Evolutionary conservation across 257 asterid species (phyloP), one percentile per base, ranked within the genome.

Genomic region (Striga asiatica): DNA sequence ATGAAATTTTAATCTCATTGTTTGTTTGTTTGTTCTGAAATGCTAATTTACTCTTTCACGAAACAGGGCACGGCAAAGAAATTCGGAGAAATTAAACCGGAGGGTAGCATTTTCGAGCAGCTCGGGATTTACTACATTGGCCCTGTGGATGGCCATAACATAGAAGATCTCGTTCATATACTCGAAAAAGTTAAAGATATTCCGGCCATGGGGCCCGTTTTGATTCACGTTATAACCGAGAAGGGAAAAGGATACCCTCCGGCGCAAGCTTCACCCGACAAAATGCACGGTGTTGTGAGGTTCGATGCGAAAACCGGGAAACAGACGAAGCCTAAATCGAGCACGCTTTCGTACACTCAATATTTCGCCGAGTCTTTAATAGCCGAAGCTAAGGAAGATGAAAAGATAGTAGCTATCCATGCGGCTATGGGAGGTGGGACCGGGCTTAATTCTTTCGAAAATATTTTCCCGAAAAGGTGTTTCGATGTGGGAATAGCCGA

Each of bases 371-470:
- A 74, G 57, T 51, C 81, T n/a, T 51, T 79, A 16, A 64, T 71
- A 27, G 71, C 77, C 7, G 81, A 79, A 74, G 83, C 83, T 0
- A 77, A 71, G 68, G 24, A 47, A 20, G 87, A 79, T 37, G 69
- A 74, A 0, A 67, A 61, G 50, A 61, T 79, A 18, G 72, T 79
- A 20, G 87, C 87, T 0, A 60, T 79, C 8, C 87, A 76, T 46
- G 87, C 83, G 0, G 87, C 87, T 5, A 79, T 76, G 87, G 87
- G 87, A 56, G 83, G 83, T 0, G 87, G 23, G 4, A 42, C 49
- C 11, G 49, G 49, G 2, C 49, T 42, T 8, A 42, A 42, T 23
- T 6, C 18, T 0, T 42, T 42, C 49, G 23, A 42, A 1, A 42
- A 42, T 6, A 11, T 22, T 23, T 42, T 42, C 2, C 49, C 88